Base-by-base conservation (phyloP, 179 eudicot species). In the Silene noctiflora region DNA sequence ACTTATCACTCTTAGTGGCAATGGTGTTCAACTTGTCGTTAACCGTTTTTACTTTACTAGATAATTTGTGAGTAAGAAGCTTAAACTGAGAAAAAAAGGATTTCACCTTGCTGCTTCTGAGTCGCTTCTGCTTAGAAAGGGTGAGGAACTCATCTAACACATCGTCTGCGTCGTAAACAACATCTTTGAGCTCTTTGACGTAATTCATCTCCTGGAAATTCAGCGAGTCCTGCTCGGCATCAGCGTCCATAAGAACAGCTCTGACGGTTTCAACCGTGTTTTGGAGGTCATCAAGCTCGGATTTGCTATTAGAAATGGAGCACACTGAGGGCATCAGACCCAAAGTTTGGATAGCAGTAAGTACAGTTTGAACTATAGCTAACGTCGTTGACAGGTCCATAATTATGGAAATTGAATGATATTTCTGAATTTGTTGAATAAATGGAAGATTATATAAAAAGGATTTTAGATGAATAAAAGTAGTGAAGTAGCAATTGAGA, bases 141-240 rank as follows among this genome's bases (percentile, higher is more conserved):
- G 75, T 76, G 3, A 69, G 35, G 13, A 76, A 69, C 35, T 79
- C 80, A 33, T 82, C 80, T 16, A 82, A 9, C 44, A 79, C 14
- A 58, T 82, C 82, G 35, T 75, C 75, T 2, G 67, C 80, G 2
- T 75, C 77, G 14, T 71, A 76, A 4, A 76, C 53, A 21, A 58
- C 55, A n/a, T 31, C 72, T 68, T 73, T 61, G 61, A 79, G 80
- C 58, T 58, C 75, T 1, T 55, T 16, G 4, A 82, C 22, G 77
- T 77, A 75, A 1, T 13, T 51, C 4, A 42, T 17, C 6, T 60
- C 79, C 19, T 33, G 46, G 46, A 0, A 42, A 13, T 16, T 14
- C 16, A 56, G 39, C 6, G 21, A 61, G 14, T 39, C 46, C 21
- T 42, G 63, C 59, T 75, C 66, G 59, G 78, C 59, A 6, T 78